These are phyloP conservation scores for Aspergillus viridinutans DNA, from an alignment of 2,329 filamentous ascomycete genomes.

Conservation along the genomic window DNA sequence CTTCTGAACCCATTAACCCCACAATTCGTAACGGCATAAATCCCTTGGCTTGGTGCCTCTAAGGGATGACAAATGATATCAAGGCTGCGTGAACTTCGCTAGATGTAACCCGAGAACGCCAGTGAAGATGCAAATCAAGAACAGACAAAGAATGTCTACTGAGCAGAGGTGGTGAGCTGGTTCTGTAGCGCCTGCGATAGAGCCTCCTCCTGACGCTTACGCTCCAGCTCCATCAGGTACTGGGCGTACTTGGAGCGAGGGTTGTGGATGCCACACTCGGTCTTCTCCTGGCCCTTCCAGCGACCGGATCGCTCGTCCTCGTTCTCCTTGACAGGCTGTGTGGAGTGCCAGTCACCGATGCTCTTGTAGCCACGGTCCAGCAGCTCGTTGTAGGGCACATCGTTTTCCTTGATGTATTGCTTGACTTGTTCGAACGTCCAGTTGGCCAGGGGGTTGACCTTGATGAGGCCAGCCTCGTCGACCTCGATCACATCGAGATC, in stretches of 20 bases:
- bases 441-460: slow-evolving; percentile 94
- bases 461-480: slow-evolving; percentile 86
- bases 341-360: slow-evolving; percentile 97
- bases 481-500: slow-evolving; percentile 88
- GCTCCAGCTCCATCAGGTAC: slow-evolving; percentile 70
- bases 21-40: slow-evolving; percentile 17
- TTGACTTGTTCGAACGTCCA: slow-evolving; percentile 91
- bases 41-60: slow-evolving; percentile 4
- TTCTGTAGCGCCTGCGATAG: slow-evolving; percentile 42
- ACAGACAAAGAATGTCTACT: slow-evolving; percentile 16
- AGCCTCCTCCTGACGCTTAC: slow-evolving; percentile 59
- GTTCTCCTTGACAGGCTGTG: slow-evolving; percentile 78
- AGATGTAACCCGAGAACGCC: slow-evolving; percentile 15
- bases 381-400: slow-evolving; percentile 90
- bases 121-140: slow-evolving; percentile 12
- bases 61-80: slow-evolving; percentile 6
- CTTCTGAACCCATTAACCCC: slow-evolving; percentile 8
- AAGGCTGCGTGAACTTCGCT: slow-evolving; percentile 16
- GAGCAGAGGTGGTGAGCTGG: slow-evolving; percentile 25
- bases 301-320: slow-evolving; percentile 95
- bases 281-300: slow-evolving; percentile 95
- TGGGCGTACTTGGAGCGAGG: slow-evolving; percentile 89
- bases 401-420: slow-evolving; percentile 76
- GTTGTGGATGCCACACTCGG: slow-evolving; percentile 98
- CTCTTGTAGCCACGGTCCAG: slow-evolving; percentile 97